phyloP scores from a whole-genome alignment of 2,329 filamentous ascomycete species.

The Alternaria burnsii region DNA sequence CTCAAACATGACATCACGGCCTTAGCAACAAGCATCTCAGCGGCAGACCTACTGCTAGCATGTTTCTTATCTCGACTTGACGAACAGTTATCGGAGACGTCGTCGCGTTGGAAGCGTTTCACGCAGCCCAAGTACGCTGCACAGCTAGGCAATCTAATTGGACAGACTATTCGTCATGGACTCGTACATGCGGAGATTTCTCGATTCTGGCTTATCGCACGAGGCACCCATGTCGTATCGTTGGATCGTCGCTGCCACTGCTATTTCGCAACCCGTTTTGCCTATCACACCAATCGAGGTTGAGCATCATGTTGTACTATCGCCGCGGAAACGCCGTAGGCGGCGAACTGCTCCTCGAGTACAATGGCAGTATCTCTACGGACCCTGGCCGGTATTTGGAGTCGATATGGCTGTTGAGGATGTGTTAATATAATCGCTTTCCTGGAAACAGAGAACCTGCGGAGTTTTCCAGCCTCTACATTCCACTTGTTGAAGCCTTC shows the following conservation, averaged over 20 bases:
- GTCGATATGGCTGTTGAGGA: background rate
- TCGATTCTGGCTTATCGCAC: conserved; percentile 13
- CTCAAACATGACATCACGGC: conserved; percentile 10
- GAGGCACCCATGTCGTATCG: background rate
- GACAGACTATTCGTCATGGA: background rate
- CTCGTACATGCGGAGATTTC: background rate
- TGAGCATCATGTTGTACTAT: conserved; percentile 2
- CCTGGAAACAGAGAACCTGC: background rate
- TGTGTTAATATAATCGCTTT: conserved; percentile 1
- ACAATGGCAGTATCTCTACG: conserved; percentile 1
- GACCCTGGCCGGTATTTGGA: conserved; percentile 5
- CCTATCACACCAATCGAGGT: conserved; percentile 12
- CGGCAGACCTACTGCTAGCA: background rate
- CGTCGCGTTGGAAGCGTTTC: background rate
- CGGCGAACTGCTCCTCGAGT: conserved; percentile 2
- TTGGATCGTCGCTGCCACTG: conserved; percentile 7
- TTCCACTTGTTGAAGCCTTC: conserved; percentile 1
- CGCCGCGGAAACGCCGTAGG: conserved; percentile 13
- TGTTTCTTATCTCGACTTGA: conserved; percentile 1
- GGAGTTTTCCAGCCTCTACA: background rate
- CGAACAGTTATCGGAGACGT: background rate
- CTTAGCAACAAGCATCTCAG: conserved; percentile 11
- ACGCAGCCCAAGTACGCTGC: background rate
- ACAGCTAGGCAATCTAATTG: background rate
- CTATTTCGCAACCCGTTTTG: background rate